A percentile compares a stretch with the other conserved stretches of the same genome.
These are phyloP conservation scores for Tylopilus vinaceipallidus DNA, from an alignment of 768 basidiomycete species.

Conservation along the genomic window DNA sequence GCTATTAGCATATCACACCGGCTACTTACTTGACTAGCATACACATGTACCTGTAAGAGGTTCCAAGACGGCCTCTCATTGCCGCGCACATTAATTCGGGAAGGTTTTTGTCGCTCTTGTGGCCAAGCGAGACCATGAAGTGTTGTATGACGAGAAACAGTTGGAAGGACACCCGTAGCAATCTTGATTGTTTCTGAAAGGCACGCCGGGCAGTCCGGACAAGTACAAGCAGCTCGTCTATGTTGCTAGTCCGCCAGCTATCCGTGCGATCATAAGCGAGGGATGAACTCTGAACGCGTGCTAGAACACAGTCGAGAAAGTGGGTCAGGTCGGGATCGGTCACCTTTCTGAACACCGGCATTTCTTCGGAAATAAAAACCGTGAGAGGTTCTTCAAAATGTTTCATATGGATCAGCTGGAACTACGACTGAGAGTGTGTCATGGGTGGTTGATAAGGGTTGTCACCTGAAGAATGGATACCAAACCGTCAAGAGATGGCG, in stretches of 20 bases:
- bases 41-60: constrained; percentile 44
- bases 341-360: constrained; percentile 9
- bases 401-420: constrained; percentile 61
- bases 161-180: constrained; percentile 47
- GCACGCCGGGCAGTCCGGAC: constrained; percentile 39
- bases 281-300: constrained; percentile 32
- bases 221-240: constrained; percentile 31
- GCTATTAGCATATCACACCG: neutral
- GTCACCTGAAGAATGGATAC: constrained; percentile 62
- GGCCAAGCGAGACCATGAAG: constrained; percentile 44
- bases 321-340: constrained; percentile 19
- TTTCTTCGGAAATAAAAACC: constrained; percentile 21
- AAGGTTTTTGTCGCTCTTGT: constrained; percentile 35
- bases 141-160: constrained; percentile 43
- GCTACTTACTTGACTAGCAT: constrained; percentile 46
- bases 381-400: constrained; percentile 68
- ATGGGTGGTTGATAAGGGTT: neutral
- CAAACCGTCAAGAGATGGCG: constrained; percentile 54
- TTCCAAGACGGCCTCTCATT: constrained; percentile 43
- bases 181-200: constrained; percentile 33
- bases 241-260: constrained; percentile 28
- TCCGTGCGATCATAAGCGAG: constrained; percentile 12
- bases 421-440: neutral
- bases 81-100: constrained; percentile 45
- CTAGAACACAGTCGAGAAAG: constrained; percentile 40